Base-by-base conservation (phyloP, 352 stramenopile species). In the Phytophthora agathidicida region DNA sequence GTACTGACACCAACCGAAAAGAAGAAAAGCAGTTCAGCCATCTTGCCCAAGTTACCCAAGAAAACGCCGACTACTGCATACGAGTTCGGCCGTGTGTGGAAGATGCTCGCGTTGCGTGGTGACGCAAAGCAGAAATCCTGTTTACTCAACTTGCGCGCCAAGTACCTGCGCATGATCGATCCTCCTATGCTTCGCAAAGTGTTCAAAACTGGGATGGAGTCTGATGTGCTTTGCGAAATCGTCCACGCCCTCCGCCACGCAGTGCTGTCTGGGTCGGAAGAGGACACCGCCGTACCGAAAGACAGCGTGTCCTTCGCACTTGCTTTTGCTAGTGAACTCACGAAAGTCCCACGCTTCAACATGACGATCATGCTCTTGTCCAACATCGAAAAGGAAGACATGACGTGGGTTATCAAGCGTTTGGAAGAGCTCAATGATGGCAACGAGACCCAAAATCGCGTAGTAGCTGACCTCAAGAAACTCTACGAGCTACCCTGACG, bases 351-450 rank as follows among this genome's bases (percentile, higher is more conserved):
- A 0, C 80, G 87, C 23, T 93, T 96, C 55, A 75, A 73, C 57
- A 91, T 96, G 83, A 79, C 72, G 0, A 58, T 92, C 33, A 88
- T 94, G 83, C 85, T 96, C 14, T 43, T 96, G n/a, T 87, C 71
- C 2, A 68, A 63, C 11, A 68, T 55, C 6, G 83, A 95, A 35
- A 89, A 89, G 38, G 42, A 65, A 8, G 80, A 91, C 38, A 73
- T 86, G 23, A 19, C 28, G 17, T 86, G 75, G 71, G 77, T 90
- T 0, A 10, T 84, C 2, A 44, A 68, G 3, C 38, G 60, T 20
- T 45, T 83, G 37, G 57, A 72, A 23, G 19, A 41, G 1, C 28
- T 55, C 9, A 47, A 57, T 17, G 37, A 38, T 14, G 16, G 23
- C 33, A 65, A 58, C 24, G 35, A 60, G 7, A 32, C 38, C 8